Conservation (phyloP, 2,329 filamentous ascomycete species). For the Stemphylium vesicarium region DNA sequence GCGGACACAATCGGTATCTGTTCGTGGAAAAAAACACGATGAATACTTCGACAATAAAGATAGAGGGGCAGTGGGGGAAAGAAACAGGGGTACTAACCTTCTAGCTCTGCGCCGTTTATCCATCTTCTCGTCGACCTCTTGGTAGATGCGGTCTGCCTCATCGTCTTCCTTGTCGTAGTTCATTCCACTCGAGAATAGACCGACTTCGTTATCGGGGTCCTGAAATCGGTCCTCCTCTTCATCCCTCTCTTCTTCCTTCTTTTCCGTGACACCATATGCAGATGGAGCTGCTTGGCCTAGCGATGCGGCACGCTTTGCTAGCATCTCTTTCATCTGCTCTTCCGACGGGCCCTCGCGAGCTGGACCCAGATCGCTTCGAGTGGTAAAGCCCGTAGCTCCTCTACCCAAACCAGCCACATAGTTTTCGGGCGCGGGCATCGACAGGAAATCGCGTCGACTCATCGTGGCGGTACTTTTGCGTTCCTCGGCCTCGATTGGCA, state of each 20-base stretch:
- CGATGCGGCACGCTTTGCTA: slow-evolving; percentile 89
- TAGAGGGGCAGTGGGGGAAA: slow-evolving; percentile 28
- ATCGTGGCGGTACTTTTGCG: slow-evolving; percentile 49
- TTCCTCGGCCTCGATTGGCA: not conserved
- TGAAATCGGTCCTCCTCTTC: slow-evolving; percentile 84
- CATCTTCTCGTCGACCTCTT: slow-evolving; percentile 97
- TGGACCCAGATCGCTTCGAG: slow-evolving; percentile 92
- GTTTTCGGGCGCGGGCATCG: slow-evolving; percentile 71
- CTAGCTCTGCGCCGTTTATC: slow-evolving; percentile 83
- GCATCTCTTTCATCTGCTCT: slow-evolving; percentile 97
- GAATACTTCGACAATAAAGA: slow-evolving; percentile 60
- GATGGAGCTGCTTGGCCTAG: slow-evolving; percentile 75
- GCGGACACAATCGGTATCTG: slow-evolving; percentile 74
- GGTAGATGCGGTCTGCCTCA: slow-evolving; percentile 95
- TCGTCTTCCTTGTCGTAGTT: slow-evolving; percentile 95
- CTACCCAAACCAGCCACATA: slow-evolving; percentile 93
- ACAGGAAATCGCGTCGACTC: slow-evolving; percentile 84
- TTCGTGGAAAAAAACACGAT: slow-evolving; percentile 70
- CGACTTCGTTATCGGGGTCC: slow-evolving; percentile 96
- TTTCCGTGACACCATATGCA: slow-evolving; percentile 72
- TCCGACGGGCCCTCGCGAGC: slow-evolving; percentile 94
- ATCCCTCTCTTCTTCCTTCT: slow-evolving; percentile 75
- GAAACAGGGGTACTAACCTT: slow-evolving; percentile 69
- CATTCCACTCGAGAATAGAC: slow-evolving; percentile 90
- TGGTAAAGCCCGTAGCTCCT: slow-evolving; percentile 97